Evolutionary conservation across 805 yeast species (phyloP).

Genomic region (Candida ficus): DNA sequence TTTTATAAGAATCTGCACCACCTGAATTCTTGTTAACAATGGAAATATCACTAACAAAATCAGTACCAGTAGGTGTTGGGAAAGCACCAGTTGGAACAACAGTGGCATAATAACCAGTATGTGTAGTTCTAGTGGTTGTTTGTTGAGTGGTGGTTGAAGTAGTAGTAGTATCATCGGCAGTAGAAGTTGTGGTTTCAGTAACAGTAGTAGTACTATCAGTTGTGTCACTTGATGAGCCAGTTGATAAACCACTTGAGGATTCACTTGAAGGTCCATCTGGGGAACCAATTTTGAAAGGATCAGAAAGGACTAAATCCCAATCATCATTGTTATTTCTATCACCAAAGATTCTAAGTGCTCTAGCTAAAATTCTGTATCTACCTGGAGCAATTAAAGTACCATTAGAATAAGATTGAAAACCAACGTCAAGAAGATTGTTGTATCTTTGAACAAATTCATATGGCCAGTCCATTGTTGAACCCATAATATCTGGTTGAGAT

Average conservation of each 20-base stretch:
- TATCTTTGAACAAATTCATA: conserved; percentile 2
- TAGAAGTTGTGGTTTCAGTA: not conserved
- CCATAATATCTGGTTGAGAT: conserved; percentile 2
- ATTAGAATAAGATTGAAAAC: conserved; percentile 9
- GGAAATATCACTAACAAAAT: conserved; percentile 1
- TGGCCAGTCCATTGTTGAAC: conserved; percentile 5
- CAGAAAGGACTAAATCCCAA: conserved; percentile 10
- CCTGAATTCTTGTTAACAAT: conserved; percentile 3
- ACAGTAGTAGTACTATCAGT: conserved; percentile 29
- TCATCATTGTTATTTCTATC: conserved; percentile 4
- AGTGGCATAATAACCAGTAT: too few relatives aligned
- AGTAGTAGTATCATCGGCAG: not conserved
- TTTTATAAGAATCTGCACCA: not conserved
- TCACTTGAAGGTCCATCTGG: not conserved
- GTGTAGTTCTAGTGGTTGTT: not conserved
- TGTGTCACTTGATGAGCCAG: not conserved
- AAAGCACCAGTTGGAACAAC: not conserved
- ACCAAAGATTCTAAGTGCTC: conserved; percentile 12
- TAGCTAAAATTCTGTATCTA: conserved; percentile 9
- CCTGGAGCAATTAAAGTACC: conserved; percentile 12
- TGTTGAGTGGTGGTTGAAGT: not conserved
- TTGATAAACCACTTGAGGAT: not conserved
- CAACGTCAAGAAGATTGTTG: not conserved
- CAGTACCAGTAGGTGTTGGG: conserved; percentile 6
- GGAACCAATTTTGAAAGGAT: conserved; percentile 5